A percentile compares a stretch with the other conserved stretches of the same genome.
Conservation (phyloP, 2,329 filamentous ascomycete species). For the Akanthomyces uredinophilus region DNA sequence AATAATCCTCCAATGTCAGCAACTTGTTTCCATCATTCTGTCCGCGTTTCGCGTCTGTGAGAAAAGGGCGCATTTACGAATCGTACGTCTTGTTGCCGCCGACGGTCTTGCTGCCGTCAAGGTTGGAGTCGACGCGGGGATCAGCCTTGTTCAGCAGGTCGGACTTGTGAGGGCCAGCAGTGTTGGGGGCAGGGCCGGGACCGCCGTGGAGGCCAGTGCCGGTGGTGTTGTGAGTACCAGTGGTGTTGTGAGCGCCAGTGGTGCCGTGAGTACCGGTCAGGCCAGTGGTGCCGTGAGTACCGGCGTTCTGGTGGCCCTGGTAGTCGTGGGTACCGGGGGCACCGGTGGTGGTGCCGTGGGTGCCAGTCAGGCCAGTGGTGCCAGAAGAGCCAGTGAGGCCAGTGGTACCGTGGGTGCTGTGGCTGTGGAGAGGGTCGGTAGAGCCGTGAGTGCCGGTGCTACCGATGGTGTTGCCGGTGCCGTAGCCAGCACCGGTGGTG, state of each 20-base stretch:
- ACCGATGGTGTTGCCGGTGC: slow-evolving; percentile 27
- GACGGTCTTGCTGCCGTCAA: slow-evolving; percentile 49
- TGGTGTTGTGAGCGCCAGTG: slow-evolving; percentile 11
- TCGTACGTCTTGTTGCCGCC: slow-evolving; percentile 47
- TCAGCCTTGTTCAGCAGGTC: slow-evolving; percentile 52
- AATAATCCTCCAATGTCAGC: slow-evolving; percentile 8
- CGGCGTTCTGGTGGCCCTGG: too few relatives aligned
- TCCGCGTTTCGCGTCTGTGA: neutral
- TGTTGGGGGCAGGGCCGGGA: slow-evolving; percentile 30
- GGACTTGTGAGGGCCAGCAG: slow-evolving; percentile 42
- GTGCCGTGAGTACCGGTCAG: too few relatives aligned
- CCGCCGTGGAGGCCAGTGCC: slow-evolving; percentile 20
- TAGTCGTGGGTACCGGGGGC: slow-evolving; percentile 30
- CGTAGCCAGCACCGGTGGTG: slow-evolving; percentile 9
- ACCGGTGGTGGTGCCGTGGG: slow-evolving; percentile 20
- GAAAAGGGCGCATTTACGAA: slow-evolving; percentile 26
- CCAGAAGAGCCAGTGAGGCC: neutral
- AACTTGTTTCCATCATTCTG: neutral
- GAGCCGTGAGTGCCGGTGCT: slow-evolving; percentile 28
- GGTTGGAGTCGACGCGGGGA: slow-evolving; percentile 50
- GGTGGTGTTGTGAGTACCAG: slow-evolving; percentile 17
- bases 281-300: slow-evolving; percentile 1
- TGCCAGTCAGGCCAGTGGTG: slow-evolving; percentile 21
- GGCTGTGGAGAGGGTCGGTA: slow-evolving; percentile 25
- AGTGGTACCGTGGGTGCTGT: neutral